Conservation (phyloP, 2,329 filamentous ascomycete species). For the Decorospora gaudefroyi region DNA sequence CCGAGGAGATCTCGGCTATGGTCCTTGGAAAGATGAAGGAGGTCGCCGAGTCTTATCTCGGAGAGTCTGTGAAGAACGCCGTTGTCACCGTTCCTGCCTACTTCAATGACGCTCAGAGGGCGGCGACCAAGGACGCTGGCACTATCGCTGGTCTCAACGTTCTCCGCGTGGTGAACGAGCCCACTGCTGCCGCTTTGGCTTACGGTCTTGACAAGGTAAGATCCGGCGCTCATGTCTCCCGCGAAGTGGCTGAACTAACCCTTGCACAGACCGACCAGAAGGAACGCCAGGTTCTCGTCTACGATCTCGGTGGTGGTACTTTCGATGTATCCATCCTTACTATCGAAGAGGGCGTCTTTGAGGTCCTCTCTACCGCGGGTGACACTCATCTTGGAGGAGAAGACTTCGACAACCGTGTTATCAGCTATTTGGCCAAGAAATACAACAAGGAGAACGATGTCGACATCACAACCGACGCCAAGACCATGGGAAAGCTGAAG, state of each 20-base stretch:
- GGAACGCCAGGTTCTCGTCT: constrained; percentile 50
- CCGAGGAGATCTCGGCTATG: constrained; percentile 81
- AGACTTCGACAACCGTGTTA: constrained; percentile 97
- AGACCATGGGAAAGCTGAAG: constrained; percentile 99
- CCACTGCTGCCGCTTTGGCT: constrained; percentile 91
- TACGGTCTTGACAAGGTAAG: constrained; percentile 68
- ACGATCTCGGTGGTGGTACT: constrained; percentile 52
- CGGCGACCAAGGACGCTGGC: constrained; percentile 95
- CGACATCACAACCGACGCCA: constrained; percentile 89
- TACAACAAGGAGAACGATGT: constrained; percentile 99
- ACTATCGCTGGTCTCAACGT: constrained; percentile 91
- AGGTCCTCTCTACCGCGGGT: constrained; percentile 92
- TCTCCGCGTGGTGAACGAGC: constrained; percentile 95
- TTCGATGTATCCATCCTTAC: constrained; percentile 69
- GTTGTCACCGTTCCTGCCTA: constrained; percentile 95
- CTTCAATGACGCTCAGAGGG: constrained; percentile 98
- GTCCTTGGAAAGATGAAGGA: constrained; percentile 73
- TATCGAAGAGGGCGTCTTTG: constrained; percentile 90
- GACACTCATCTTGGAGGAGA: constrained; percentile 98
- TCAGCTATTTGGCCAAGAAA: constrained; percentile 92
- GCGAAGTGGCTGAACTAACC: constrained; percentile 1
- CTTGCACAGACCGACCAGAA: constrained; percentile 38
- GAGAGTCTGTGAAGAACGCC: constrained; percentile 82
- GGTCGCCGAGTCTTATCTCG: constrained; percentile 76
- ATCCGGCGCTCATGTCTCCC: background rate